phyloP scores from a whole-genome alignment of 768 basidiomycete species.

The Cubamyces lactineus region DNA sequence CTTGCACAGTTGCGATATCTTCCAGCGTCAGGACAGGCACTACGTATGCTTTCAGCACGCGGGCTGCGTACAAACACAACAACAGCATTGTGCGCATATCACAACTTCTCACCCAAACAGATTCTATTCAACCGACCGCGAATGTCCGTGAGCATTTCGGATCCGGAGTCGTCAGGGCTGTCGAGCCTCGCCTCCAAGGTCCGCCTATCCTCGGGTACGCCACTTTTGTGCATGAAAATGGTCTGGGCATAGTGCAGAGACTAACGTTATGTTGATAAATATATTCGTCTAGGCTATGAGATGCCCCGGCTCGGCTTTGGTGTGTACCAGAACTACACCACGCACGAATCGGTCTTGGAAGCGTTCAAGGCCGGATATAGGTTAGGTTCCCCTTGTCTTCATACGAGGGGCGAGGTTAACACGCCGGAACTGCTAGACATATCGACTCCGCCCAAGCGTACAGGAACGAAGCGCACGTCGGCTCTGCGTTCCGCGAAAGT shows the following conservation, averaged over 20 bases:
- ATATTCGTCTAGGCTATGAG: constrained; percentile 46
- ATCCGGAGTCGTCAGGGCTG: not conserved
- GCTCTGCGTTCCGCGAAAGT: constrained; percentile 58
- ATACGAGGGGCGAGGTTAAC: not conserved
- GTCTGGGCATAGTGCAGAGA: too few species aligned
- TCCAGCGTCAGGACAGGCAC: too few species aligned
- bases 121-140: too few species aligned
- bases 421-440: constrained; percentile 43
- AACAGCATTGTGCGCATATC: too few species aligned
- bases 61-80: too few species aligned
- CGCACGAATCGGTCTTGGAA: constrained; percentile 57
- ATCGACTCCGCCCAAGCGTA: constrained; percentile 78
- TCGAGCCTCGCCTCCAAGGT: constrained; percentile 13
- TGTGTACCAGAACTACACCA: constrained; percentile 69
- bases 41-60: too few species aligned
- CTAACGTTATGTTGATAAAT: too few species aligned
- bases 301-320: constrained; percentile 75
- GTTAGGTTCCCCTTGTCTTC: constrained; percentile 4
- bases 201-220: constrained; percentile 33
- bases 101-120: too few species aligned
- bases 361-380: constrained; percentile 72
- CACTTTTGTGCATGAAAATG: not conserved
- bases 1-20: too few species aligned
- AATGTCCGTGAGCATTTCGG: not conserved
- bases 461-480: constrained; percentile 67